phyloP scores from a whole-genome alignment of 2,329 filamentous ascomycete genomes.

The Venturiaceae sp. region DNA sequence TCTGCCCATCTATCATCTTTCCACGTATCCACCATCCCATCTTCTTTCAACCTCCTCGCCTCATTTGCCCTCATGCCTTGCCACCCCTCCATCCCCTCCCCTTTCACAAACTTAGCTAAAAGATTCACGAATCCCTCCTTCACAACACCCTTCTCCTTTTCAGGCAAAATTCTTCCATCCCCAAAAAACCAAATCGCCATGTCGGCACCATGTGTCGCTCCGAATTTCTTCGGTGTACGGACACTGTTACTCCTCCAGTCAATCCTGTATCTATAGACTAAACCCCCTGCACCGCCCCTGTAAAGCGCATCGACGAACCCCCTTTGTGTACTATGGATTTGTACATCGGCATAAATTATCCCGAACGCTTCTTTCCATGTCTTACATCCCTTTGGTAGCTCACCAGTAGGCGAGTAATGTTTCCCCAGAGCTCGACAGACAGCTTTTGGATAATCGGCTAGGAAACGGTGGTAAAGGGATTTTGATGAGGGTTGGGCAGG shows the following conservation, averaged over 20 bases:
- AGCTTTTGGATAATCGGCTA: conserved; percentile 41
- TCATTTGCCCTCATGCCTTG: conserved; percentile 6
- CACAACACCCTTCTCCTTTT: conserved; percentile 34
- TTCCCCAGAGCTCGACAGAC: conserved; percentile 34
- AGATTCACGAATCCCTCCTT: conserved; percentile 25
- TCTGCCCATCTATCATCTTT: conserved; percentile 36
- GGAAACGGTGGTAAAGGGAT: conserved; percentile 32
- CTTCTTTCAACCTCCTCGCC: conserved; percentile 30
- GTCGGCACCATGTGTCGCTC: conserved; percentile 45
- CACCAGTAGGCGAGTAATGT: conserved; percentile 31
- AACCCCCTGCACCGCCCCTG: conserved; percentile 29
- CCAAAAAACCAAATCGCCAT: conserved; percentile 49
- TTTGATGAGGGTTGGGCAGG: conserved; percentile 30
- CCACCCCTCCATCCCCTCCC: conserved; percentile 21
- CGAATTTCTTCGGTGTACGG: conserved; percentile 33
- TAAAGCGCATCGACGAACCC: conserved; percentile 39
- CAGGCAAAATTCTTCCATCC: conserved; percentile 30
- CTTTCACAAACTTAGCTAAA: conserved; percentile 30
- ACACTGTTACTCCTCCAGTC: conserved; percentile 42
- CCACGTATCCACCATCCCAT: conserved; percentile 37
- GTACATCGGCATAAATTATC: conserved; percentile 45
- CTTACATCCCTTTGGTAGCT: conserved; percentile 27
- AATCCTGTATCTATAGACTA: conserved; percentile 44
- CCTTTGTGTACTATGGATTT: conserved; percentile 43
- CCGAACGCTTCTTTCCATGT: conserved; percentile 45